Evolutionary conservation across 1,139 yeast genomes (phyloP), one percentile per base, ranked within the genome.

Genomic region (Candida sanyaensis): DNA sequence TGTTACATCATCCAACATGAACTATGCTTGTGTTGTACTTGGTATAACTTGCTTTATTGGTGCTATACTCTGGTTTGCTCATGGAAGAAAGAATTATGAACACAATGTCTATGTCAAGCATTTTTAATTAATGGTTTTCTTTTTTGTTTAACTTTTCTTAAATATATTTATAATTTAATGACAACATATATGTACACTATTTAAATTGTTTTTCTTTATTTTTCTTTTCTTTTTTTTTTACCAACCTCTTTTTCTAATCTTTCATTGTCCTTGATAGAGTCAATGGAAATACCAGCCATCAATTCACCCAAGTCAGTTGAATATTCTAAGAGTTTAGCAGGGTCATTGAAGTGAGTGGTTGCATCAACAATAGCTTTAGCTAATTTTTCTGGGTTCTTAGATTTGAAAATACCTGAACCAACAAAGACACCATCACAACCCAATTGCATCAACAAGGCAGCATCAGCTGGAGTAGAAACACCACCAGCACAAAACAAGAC

Each of bases 391-490:
- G 95, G 95, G 68, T 88, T 80, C 53, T 78, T 75, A 42, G 89
- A 83, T 65, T 84, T 84, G 80, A 88, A 88, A 56, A 88, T 88
- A 41, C 96, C 96, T 7, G 91, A 84, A n/a, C 96, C 96, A 37
- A 88, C 96, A 62, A 88, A 88, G 36, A 88, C 91, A 55, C 96
- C 96, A 62, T 88, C 96, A 65, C 91, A 86, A n/a, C 96, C 96
- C 59, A 88, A 75, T 68, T 88, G 92, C 96, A 88, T 88, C 68
- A 90, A 84, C 55, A 88, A 72, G 9, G 96, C 96, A 39, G 96
- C 96, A 66, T 88, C 96, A 2, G 93, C 85, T 28, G 96, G 96
- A 9, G 96, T 86, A 9, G 96, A 96, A 46, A 88, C 86, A 54
- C 96, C 96, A 44, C 96, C 96, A 40, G 96, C 96, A 37, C 96